phyloP scores from a whole-genome alignment of 2,329 filamentous ascomycete species.

The Leptographium galeiforme region DNA sequence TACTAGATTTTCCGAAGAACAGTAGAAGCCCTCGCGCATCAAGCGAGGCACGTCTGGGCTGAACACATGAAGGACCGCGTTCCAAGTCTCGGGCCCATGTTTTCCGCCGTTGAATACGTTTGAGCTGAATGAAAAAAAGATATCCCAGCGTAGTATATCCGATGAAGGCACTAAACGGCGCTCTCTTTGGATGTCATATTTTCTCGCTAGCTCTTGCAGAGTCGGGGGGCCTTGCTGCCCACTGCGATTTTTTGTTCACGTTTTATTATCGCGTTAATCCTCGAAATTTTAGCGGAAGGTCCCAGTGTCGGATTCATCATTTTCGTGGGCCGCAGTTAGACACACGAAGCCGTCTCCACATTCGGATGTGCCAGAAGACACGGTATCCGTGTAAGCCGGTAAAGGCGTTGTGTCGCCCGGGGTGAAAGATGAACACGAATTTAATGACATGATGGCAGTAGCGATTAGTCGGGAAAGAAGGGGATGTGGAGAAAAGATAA shows the following conservation, averaged over 20 bases:
- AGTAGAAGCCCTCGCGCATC: conserved; percentile 1
- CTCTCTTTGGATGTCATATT: neutral
- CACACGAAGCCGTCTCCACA: too few species aligned
- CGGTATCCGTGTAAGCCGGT: too few species aligned
- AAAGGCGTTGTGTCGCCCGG: too few species aligned
- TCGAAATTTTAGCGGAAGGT: too few species aligned
- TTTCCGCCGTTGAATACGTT: neutral
- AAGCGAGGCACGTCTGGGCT: neutral
- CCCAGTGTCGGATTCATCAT: too few species aligned
- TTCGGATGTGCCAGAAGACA: too few species aligned
- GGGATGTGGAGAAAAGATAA: too few species aligned
- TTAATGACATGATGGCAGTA: too few species aligned
- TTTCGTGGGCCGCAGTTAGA: too few species aligned
- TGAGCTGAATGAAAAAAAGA: neutral
- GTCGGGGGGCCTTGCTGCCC: neutral
- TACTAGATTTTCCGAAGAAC: neutral
- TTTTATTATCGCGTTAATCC: too few species aligned
- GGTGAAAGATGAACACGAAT: too few species aligned
- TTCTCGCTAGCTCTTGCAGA: neutral
- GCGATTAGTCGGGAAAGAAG: too few species aligned
- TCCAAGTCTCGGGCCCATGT: neutral
- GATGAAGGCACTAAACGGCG: neutral
- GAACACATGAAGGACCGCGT: neutral
- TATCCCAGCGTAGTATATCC: neutral
- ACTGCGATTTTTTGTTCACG: neutral